These are phyloP conservation scores for Penstemon newberryi DNA, from an alignment of 257 asterid genomes.

Conservation along the genomic window DNA sequence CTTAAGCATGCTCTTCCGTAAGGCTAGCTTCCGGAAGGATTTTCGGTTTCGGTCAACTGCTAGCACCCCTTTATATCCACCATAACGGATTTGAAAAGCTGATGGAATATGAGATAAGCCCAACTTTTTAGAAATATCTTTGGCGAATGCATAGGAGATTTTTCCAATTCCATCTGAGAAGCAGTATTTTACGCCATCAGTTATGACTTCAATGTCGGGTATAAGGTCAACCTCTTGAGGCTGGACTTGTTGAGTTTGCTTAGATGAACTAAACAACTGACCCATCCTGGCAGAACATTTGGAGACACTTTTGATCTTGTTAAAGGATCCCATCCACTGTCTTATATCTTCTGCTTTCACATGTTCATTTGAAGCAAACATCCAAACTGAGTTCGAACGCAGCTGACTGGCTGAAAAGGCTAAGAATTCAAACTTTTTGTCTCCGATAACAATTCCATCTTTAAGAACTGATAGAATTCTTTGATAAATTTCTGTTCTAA, in stretches of 20 bases:
- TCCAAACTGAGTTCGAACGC: conserved; percentile 90
- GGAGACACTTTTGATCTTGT: conserved; percentile 67
- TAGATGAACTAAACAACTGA: conserved; percentile 81
- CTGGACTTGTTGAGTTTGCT: conserved; percentile 61
- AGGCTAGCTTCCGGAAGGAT: conserved; percentile 65
- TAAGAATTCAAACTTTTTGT: conserved; percentile 68
- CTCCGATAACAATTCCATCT: conserved; percentile 77
- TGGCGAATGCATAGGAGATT: conserved; percentile 65
- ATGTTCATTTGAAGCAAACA: conserved; percentile 86
- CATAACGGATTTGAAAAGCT: conserved; percentile 92
- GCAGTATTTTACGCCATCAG: conserved; percentile 73
- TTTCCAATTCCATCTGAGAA: conserved; percentile 96
- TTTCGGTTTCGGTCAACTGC: conserved; percentile 61
- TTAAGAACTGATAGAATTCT: conserved; percentile 67
- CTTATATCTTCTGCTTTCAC: conserved; percentile 70
- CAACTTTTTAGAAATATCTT: conserved; percentile 50
- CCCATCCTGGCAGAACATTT: conserved; percentile 99
- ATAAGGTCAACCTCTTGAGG: conserved; percentile 53
- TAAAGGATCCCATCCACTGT: conserved; percentile 96
- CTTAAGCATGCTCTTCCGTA: conserved; percentile 79
- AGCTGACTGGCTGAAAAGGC: conserved; percentile 95
- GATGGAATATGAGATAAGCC: conserved; percentile 68
- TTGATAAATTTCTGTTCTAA: conserved; percentile 53
- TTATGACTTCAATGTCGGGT: conserved; percentile 65
- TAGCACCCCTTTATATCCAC: conserved; percentile 93